Evolutionary conservation across 768 basidiomycete species (phyloP).

Genomic region (Tulasnella sp.): DNA sequence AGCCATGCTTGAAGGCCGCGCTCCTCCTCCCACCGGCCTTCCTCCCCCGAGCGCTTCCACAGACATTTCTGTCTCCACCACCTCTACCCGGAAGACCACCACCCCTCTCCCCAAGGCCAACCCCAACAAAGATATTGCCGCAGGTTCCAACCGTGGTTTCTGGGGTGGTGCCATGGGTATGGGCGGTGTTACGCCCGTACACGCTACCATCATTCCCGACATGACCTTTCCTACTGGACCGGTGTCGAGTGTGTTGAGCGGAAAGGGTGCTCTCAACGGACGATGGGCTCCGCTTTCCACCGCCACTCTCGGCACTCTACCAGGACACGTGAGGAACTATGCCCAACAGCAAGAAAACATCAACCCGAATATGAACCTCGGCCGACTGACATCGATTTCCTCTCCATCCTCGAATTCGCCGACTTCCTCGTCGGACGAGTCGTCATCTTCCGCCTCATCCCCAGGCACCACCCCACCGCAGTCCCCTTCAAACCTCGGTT

Average conservation of each 20-base stretch:
- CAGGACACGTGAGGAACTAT: slow-evolving; percentile 1
- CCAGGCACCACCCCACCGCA: neutral
- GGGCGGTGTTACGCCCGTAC: slow-evolving; percentile 65
- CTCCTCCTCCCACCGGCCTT: slow-evolving; percentile 27
- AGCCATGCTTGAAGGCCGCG: slow-evolving; percentile 57
- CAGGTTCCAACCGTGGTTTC: slow-evolving; percentile 46
- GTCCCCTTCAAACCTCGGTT: neutral
- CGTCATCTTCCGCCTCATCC: neutral
- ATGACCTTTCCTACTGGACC: too few species aligned
- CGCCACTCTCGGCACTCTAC: slow-evolving; percentile 14
- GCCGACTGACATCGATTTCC: neutral
- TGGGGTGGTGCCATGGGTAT: slow-evolving; percentile 67
- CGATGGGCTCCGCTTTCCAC: slow-evolving; percentile 16
- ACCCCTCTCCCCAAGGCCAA: slow-evolving; percentile 45
- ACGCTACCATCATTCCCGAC: slow-evolving; percentile 72
- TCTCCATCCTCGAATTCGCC: slow-evolving; percentile 9
- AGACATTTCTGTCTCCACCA: slow-evolving; percentile 19
- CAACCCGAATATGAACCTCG: slow-evolving; percentile 54
- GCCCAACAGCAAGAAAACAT: slow-evolving; percentile 55
- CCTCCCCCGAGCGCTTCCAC: slow-evolving; percentile 34
- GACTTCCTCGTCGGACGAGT: neutral
- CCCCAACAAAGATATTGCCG: slow-evolving; percentile 55
- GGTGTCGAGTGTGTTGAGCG: slow-evolving; percentile 10
- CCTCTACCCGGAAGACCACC: slow-evolving; percentile 19
- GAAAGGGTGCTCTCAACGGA: neutral